Base-by-base conservation (phyloP, 495 filamentous ascomycete species). In the Chaetomium fimeti region DNA sequence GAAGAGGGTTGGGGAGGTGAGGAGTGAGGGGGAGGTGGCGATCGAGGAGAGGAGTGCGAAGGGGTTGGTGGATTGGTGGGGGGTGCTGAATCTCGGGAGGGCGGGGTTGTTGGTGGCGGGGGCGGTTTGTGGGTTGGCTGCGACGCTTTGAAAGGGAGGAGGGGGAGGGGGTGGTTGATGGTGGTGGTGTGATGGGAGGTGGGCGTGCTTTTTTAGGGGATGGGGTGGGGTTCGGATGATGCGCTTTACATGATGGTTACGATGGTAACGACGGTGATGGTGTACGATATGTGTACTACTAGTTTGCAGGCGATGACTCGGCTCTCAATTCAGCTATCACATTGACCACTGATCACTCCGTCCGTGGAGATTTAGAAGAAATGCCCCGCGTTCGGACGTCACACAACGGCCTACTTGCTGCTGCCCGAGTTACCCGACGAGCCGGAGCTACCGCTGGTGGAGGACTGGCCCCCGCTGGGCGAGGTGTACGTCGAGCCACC, bases 1-100 rank as follows among this genome's bases (percentile, higher is more conserved):
- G 52, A 66, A 70, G 45, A 74, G 70, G 63, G 69, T 70, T n/a
- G 71, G 70, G 56, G 65, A 57, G n/a, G 48, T 68, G 58, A 63
- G 29, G 43, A 15, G 5, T 56, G 38, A 12, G 62, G 47, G 3
- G 13, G 45, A 63, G 43, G 64, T 38, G 56, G 38, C 52, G 2
- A 28, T n/a, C 9, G 57, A 62, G 65, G 61, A 54, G 61, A 42
- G 24, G 56, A 74, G 74, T 2, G 72, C 77, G 36, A 78, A 83
- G 67, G 74, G 69, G 36, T 66, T 86, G 66, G 71, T 88, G 2
- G 82, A 86, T 71, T 68, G 68, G 57, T 88, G 84, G 84, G 84
- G 74, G n/a, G 74, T 74, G 58, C 59, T 84, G 70, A 86, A 86
- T 70, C 53, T 85, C 51, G 80, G 74, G 8, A 70, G 83, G 65